Evolutionary conservation across 2,329 filamentous ascomycete species (phyloP).

Genomic region (Plectosphaerella sp.): DNA sequence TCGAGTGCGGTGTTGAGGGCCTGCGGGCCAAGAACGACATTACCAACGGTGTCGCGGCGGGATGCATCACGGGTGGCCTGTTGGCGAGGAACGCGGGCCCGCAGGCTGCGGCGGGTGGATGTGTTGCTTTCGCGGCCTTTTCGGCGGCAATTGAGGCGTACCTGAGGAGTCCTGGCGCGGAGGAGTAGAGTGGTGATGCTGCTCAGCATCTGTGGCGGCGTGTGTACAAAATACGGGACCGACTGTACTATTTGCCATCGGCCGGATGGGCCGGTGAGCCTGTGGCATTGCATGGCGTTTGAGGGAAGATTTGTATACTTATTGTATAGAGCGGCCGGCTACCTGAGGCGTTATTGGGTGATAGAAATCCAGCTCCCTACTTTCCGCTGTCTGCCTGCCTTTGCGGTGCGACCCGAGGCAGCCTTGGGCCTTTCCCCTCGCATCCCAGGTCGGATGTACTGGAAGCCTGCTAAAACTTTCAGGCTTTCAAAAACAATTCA

Average conservation of each 20-base stretch:
- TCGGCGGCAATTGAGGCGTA: conserved; percentile 88
- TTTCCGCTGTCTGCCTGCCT: too few relatives aligned
- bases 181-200: conserved; percentile 25
- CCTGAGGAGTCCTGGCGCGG: conserved; percentile 72
- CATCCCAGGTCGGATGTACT: too few relatives aligned
- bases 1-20: conserved; percentile 94
- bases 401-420: too few relatives aligned
- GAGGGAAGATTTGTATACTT: background rate
- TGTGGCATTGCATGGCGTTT: background rate
- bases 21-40: conserved; percentile 91
- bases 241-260: background rate
- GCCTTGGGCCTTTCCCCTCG: too few relatives aligned
- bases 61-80: conserved; percentile 87
- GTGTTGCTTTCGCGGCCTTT: conserved; percentile 90
- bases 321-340: too few relatives aligned
- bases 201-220: too few relatives aligned
- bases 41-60: conserved; percentile 79
- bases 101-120: conserved; percentile 81
- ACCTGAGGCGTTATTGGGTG: too few relatives aligned
- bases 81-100: conserved; percentile 84
- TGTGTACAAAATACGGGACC: background rate
- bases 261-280: background rate
- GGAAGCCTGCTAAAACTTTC: too few relatives aligned
- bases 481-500: too few relatives aligned
- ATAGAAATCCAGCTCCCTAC: too few relatives aligned